Conservation (phyloP, 345 rosid genomes). For the Reutealis trisperma region DNA sequence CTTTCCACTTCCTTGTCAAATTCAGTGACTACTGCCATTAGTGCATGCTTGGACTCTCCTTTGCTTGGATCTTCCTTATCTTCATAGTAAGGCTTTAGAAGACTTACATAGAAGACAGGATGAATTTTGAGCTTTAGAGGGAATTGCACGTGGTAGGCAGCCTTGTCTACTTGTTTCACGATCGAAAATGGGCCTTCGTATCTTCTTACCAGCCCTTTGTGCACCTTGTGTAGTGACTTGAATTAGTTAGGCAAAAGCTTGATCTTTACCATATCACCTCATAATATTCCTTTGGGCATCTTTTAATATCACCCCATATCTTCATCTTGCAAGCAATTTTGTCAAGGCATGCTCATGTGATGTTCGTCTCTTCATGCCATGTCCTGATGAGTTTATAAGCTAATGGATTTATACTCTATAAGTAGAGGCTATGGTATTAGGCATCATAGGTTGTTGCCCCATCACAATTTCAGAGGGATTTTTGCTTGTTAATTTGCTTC, state of each 20-base stretch:
- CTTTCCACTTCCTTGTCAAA: too few species aligned
- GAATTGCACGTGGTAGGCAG: neutral
- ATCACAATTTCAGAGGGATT: neutral
- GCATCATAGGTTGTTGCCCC: neutral
- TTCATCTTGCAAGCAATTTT: neutral
- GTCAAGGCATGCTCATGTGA: neutral
- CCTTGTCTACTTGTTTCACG: neutral
- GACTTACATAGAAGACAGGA: neutral
- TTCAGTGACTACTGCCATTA: neutral
- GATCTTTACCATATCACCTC: neutral
- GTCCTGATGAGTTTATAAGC: neutral
- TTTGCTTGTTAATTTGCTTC: accelerated
- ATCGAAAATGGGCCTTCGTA: neutral
- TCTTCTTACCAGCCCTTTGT: neutral
- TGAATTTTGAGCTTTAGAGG: neutral
- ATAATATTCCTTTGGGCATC: neutral
- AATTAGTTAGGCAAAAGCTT: neutral
- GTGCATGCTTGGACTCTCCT: neutral
- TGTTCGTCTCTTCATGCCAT: too few species aligned
- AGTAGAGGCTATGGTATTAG: accelerated
- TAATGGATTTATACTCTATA: neutral
- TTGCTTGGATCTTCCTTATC: neutral
- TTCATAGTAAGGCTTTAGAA: neutral
- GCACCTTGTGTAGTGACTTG: neutral
- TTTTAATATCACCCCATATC: neutral